Conservation (phyloP, 2,329 filamentous ascomycete genomes). For the Apiospora saccharicola region DNA sequence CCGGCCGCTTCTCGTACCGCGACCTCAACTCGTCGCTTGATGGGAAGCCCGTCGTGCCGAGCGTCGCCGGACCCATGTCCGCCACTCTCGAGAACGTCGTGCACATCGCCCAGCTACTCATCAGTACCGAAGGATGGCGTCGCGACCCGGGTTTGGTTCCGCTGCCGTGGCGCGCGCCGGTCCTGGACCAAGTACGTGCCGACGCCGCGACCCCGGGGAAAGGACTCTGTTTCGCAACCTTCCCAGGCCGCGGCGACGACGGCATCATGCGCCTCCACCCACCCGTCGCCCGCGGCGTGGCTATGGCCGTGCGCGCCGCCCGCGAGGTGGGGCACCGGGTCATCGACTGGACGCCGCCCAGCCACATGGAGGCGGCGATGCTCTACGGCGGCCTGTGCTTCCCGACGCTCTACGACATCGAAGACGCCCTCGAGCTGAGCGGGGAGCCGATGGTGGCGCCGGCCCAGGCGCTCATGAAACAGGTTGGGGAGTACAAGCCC, state of each 20-base stretch:
- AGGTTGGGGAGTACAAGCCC: not conserved
- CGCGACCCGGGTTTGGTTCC: not conserved
- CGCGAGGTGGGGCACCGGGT: not conserved
- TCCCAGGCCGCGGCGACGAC: not conserved
- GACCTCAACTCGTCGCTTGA: not conserved
- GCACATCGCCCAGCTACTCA: not conserved
- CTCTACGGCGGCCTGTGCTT: not conserved
- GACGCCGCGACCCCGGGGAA: not conserved
- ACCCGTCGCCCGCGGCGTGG: not conserved
- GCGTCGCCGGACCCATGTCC: not conserved
- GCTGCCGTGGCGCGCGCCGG: not conserved
- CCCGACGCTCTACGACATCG: not conserved
- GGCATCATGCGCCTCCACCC: not conserved
- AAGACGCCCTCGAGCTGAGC: not conserved
- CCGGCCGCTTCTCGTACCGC: not conserved
- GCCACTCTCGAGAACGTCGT: not conserved
- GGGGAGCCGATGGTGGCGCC: not conserved
- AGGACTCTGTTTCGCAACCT: not conserved
- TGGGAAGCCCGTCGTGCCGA: not conserved
- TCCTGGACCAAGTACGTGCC: not conserved
- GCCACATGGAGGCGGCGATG: not conserved
- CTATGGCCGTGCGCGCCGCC: not conserved
- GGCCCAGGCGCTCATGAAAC: not conserved
- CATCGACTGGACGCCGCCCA: not conserved
- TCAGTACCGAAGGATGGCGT: not conserved